A percentile compares a stretch with the other conserved stretches of the same genome.
Evolutionary conservation across 768 basidiomycete species (phyloP).

Genomic region (Termitomyces sp.): DNA sequence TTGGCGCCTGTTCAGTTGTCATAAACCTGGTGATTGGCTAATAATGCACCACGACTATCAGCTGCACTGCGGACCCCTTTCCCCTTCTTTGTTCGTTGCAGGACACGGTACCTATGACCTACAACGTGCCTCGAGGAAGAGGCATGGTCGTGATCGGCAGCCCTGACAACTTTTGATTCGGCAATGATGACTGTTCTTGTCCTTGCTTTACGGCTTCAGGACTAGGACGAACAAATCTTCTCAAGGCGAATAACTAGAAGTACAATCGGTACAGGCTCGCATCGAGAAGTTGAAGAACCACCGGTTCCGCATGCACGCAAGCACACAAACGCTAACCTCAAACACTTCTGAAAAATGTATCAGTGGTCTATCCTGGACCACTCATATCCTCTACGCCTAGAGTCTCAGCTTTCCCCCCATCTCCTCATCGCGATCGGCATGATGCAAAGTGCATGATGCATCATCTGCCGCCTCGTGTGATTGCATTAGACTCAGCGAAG

Average conservation of each 20-base stretch:
- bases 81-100: neutral
- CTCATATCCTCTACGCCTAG: neutral
- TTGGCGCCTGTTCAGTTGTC: neutral
- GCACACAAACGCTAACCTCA: neutral
- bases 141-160: neutral
- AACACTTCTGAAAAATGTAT: neutral
- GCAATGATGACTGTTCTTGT: neutral
- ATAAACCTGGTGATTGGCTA: neutral
- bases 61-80: neutral
- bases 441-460: neutral
- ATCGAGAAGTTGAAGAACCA: neutral
- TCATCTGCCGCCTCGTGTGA: neutral
- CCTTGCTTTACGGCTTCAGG: neutral
- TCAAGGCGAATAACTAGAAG: neutral
- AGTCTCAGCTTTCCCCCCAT: neutral
- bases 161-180: neutral
- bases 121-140: neutral
- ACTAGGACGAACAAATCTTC: neutral
- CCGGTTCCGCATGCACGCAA: neutral
- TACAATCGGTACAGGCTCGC: neutral
- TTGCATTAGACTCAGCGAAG: neutral
- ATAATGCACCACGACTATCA: neutral
- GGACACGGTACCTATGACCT: neutral
- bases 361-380: neutral
- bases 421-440: neutral